Conservation (phyloP, 169 alveolate species). For the Cyclospora cayetanensis region DNA sequence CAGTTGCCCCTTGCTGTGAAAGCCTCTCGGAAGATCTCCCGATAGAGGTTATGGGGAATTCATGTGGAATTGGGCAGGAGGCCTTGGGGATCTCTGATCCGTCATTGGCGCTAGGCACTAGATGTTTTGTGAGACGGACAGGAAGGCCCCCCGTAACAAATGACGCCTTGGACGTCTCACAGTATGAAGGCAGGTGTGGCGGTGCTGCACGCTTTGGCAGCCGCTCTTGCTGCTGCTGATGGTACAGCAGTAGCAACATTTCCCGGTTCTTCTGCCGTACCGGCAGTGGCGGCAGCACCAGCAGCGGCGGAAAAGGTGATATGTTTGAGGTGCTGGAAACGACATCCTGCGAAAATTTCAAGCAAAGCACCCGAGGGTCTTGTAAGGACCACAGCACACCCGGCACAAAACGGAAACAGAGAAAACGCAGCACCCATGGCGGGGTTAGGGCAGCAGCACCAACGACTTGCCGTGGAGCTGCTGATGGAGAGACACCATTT, state of each 20-base stretch:
- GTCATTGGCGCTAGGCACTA: no score
- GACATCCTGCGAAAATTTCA: no score
- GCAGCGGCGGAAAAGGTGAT: conserved; percentile 31
- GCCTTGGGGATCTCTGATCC: background rate
- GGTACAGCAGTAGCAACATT: background rate
- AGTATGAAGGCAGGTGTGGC: background rate
- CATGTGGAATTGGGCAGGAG: no score
- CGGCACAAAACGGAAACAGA: background rate
- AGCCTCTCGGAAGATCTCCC: background rate
- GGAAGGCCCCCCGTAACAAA: background rate
- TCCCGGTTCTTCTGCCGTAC: conserved; percentile 14
- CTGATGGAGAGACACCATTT: conserved; percentile 11
- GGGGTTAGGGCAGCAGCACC: conserved; percentile 2
- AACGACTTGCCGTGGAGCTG: background rate
- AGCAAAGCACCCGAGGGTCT: no score
- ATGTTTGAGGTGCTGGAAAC: no score
- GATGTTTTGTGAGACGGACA: no score
- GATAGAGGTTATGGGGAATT: background rate
- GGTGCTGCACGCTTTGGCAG: background rate
- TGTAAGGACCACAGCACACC: no score
- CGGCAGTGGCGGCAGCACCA: conserved; percentile 58
- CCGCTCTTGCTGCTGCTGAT: background rate
- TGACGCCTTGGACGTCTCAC: background rate
- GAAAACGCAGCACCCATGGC: background rate
- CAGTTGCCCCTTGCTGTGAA: background rate